These are phyloP conservation scores for Lignosus rhinocerotis DNA, from an alignment of 1,284 basidiomycete genomes.

Conservation along the genomic window DNA sequence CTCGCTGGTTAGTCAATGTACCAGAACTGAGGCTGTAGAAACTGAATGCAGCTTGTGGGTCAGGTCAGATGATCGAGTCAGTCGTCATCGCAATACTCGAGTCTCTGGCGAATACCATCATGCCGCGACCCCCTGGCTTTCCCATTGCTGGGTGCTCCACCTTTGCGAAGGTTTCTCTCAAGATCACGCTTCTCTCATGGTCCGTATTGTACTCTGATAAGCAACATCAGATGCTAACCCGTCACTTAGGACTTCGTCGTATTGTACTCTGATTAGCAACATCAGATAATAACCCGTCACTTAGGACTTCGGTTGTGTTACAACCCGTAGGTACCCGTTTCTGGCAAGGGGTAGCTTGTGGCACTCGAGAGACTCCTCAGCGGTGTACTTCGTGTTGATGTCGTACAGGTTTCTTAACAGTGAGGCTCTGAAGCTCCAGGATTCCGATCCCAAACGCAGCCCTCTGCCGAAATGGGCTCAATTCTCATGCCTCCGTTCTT, in stretches of 20 bases:
- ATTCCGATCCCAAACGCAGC: background rate
- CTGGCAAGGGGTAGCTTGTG: background rate
- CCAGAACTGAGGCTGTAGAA: too few relatives aligned
- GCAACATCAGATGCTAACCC: background rate
- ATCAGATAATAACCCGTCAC: background rate
- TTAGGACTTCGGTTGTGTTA: slow-evolving; percentile 1
- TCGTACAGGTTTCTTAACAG: slow-evolving; percentile 2
- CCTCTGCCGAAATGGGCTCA: slow-evolving; percentile 1
- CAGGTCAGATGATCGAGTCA: background rate
- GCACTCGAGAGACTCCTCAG: background rate
- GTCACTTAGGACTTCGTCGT: background rate
- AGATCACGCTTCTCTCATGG: background rate
- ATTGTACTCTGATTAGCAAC: background rate
- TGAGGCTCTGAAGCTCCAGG: background rate
- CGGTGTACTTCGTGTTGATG: slow-evolving; percentile 1
- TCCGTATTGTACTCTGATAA: background rate
- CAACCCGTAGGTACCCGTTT: background rate
- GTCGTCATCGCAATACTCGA: background rate
- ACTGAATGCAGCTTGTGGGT: background rate
- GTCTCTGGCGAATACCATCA: background rate
- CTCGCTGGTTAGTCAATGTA: background rate
- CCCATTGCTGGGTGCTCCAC: slow-evolving; percentile 6
- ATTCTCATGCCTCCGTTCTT: background rate
- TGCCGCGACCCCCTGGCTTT: background rate
- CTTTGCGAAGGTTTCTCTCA: background rate